phyloP scores from a whole-genome alignment of 1,139 yeast species.

The Lodderomyces pseudojiufengensis region DNA sequence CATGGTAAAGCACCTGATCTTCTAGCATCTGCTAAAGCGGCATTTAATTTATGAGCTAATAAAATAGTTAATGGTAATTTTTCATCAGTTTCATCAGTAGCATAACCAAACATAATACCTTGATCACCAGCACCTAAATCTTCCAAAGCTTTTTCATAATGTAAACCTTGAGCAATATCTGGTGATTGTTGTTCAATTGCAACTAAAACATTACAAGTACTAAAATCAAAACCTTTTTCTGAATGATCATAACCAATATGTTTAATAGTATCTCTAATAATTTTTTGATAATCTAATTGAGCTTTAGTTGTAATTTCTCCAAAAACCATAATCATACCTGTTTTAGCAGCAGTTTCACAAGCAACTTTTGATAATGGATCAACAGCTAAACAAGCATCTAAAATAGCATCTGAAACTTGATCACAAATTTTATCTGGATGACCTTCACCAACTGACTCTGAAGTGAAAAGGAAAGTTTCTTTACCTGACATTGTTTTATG shows the following conservation, averaged over 20 bases:
- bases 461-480: conserved; percentile 72
- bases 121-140: conserved; percentile 99
- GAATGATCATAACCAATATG: conserved; percentile 97
- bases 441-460: conserved; percentile 98
- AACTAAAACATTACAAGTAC: conserved; percentile 97
- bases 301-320: conserved; percentile 99
- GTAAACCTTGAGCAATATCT: conserved; percentile 99
- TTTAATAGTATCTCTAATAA: conserved; percentile 96
- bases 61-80: conserved; percentile 92
- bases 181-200: conserved; percentile 99
- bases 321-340: conserved; percentile 98
- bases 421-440: conserved; percentile 99
- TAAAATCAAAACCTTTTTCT: conserved; percentile 97
- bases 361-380: conserved; percentile 99
- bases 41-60: conserved; percentile 93
- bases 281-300: conserved; percentile 89
- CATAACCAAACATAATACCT: conserved; percentile 99
- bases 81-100: conserved; percentile 98
- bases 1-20: conserved; percentile 90
- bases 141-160: conserved; percentile 93
- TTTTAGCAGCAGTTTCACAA: conserved; percentile 98
- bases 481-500: conserved; percentile 17
- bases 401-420: conserved; percentile 97
- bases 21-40: conserved; percentile 96
- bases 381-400: conserved; percentile 93